Conservation (phyloP, 257 asterid genomes). For the Scutellaria galericulata region DNA sequence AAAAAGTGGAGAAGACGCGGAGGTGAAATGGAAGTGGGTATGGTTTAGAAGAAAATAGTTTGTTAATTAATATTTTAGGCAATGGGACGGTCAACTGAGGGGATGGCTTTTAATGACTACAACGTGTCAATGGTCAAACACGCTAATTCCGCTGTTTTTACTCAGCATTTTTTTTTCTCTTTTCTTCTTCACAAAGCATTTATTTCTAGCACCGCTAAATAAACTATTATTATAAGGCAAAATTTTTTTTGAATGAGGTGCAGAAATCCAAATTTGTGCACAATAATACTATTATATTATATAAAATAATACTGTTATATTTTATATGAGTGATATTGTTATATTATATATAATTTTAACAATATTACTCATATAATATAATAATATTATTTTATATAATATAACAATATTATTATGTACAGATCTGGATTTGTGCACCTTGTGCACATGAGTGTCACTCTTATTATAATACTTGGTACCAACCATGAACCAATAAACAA, state of each 20-base stretch:
- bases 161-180: conserved; percentile 3
- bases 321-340: too few relatives aligned
- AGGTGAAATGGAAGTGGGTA: conserved; percentile 32
- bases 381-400: too few relatives aligned
- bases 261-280: too few relatives aligned
- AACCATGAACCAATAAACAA: background rate
- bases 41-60: too few relatives aligned
- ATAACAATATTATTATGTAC: too few relatives aligned
- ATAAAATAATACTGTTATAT: too few relatives aligned
- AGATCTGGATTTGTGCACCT: too few relatives aligned
- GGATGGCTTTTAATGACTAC: conserved; percentile 37
- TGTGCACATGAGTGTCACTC: too few relatives aligned
- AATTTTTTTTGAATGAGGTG: too few relatives aligned
- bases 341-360: too few relatives aligned
- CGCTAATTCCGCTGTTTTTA: conserved; percentile 41
- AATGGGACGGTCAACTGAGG: conserved; percentile 21
- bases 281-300: too few relatives aligned
- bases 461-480: background rate
- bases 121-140: conserved; percentile 67
- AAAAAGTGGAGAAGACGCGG: background rate
- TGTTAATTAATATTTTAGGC: background rate
- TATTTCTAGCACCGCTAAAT: background rate
- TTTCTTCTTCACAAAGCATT: conserved; percentile 22
- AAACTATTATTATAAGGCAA: background rate
- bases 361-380: too few relatives aligned